phyloP scores from a whole-genome alignment of 2,329 filamentous ascomycete genomes.

The Chrysoporthe puriensis region DNA sequence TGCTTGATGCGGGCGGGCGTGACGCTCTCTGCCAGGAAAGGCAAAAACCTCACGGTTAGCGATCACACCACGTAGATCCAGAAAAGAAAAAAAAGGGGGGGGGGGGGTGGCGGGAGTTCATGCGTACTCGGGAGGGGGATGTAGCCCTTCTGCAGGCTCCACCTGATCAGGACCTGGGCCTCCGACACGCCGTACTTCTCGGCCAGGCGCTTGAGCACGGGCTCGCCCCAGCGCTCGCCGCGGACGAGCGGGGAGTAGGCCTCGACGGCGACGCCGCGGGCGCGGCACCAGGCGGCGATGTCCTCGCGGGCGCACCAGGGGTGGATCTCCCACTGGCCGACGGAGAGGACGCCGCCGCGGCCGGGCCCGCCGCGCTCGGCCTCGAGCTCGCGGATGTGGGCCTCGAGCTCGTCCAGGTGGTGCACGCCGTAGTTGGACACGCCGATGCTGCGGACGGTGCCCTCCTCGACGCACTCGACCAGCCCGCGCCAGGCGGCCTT shows the following conservation, averaged over 20 bases:
- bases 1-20: slow-evolving; percentile 67
- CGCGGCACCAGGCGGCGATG: slow-evolving; percentile 75
- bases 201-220: slow-evolving; percentile 64
- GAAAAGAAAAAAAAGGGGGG: neutral
- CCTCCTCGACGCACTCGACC: slow-evolving; percentile 65
- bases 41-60: neutral
- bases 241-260: slow-evolving; percentile 65
- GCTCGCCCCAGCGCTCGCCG: slow-evolving; percentile 73
- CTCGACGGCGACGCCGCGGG: slow-evolving; percentile 65
- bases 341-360: slow-evolving; percentile 73
- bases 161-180: slow-evolving; percentile 79
- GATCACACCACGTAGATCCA: too few relatives aligned
- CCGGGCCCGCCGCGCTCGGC: slow-evolving; percentile 62
- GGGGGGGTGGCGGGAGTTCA: too few relatives aligned
- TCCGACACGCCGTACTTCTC: slow-evolving; percentile 74
- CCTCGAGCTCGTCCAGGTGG: slow-evolving; percentile 64
- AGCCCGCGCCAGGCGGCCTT: slow-evolving; percentile 66
- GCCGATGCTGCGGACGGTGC: slow-evolving; percentile 64
- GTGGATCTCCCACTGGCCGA: slow-evolving; percentile 89
- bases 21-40: slow-evolving; percentile 61
- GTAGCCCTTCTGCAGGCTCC: slow-evolving; percentile 79
- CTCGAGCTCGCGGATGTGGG: slow-evolving; percentile 64
- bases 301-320: slow-evolving; percentile 84
- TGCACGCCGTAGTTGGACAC: slow-evolving; percentile 69
- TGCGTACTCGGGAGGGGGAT: slow-evolving; percentile 61